Percentiles rank a stretch among this genome's conserved stretches.
Conservation (phyloP, 2,329 filamentous ascomycete species). For the Colletotrichum siamense region DNA sequence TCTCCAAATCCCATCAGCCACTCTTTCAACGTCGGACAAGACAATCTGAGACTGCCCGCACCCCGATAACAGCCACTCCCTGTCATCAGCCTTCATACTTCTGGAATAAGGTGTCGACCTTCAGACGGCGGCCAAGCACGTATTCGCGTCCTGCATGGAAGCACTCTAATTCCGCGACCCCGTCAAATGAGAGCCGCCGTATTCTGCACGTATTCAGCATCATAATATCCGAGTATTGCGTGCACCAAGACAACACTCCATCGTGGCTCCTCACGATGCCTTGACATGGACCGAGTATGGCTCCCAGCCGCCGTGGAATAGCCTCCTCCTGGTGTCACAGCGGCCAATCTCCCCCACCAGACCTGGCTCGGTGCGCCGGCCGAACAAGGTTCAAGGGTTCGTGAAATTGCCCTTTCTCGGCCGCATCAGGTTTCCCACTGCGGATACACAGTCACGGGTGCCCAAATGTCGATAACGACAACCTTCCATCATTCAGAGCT, state of each 20-base stretch:
- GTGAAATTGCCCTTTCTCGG: constrained; percentile 10
- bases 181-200: background rate
- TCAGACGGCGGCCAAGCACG: constrained; percentile 1
- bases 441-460: background rate
- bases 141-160: constrained; percentile 5
- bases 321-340: background rate
- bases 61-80: background rate
- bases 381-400: constrained; percentile 13
- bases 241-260: background rate
- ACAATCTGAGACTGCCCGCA: constrained; percentile 5
- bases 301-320: background rate
- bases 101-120: background rate
- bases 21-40: constrained; percentile 13
- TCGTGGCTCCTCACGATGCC: background rate
- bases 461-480: background rate
- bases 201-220: background rate
- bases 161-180: background rate
- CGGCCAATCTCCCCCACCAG: background rate
- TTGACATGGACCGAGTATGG: background rate
- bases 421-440: background rate
- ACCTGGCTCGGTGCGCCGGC: background rate
- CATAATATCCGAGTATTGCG: background rate
- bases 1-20: constrained; percentile 6
- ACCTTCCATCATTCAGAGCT: constrained; percentile 7
- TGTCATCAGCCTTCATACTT: background rate